Conservation (phyloP, 2,329 filamentous ascomycete species). For the Aspergillus caelatus region DNA sequence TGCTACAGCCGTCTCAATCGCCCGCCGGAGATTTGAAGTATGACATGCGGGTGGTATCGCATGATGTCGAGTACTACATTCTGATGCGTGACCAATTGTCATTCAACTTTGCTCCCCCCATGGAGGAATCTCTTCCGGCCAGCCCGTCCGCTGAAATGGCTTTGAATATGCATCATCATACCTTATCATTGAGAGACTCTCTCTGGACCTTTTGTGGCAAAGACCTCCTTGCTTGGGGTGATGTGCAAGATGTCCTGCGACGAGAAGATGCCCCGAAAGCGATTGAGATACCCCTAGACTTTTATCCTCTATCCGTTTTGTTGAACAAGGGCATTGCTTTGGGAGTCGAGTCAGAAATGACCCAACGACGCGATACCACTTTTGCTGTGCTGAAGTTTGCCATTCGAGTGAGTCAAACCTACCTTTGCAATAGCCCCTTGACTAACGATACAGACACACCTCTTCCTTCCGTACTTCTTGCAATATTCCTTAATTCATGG, state of each 20-base stretch:
- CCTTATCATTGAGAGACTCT: slow-evolving; percentile 74
- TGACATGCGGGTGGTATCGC: slow-evolving; percentile 94
- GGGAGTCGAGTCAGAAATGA: slow-evolving; percentile 86
- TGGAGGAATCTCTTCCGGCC: slow-evolving; percentile 52
- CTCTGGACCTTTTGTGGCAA: slow-evolving; percentile 93
- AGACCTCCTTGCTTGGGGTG: slow-evolving; percentile 84
- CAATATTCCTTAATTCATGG: slow-evolving; percentile 76
- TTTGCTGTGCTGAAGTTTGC: slow-evolving; percentile 89
- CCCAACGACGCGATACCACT: slow-evolving; percentile 87
- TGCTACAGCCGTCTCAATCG: slow-evolving; percentile 83
- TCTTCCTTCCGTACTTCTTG: slow-evolving; percentile 88
- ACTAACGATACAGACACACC: slow-evolving; percentile 69
- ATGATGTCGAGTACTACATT: slow-evolving; percentile 94
- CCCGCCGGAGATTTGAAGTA: slow-evolving; percentile 88
- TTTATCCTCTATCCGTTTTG: slow-evolving; percentile 87
- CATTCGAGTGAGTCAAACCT: slow-evolving; percentile 68
- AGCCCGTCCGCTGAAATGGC: slow-evolving; percentile 53
- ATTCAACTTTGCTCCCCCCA: slow-evolving; percentile 50
- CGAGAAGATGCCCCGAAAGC: slow-evolving; percentile 74
- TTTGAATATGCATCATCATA: slow-evolving; percentile 48
- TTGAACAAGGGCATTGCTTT: slow-evolving; percentile 88
- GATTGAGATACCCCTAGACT: slow-evolving; percentile 83
- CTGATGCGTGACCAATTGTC: slow-evolving; percentile 82
- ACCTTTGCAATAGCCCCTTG: background rate
- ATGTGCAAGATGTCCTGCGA: slow-evolving; percentile 80